Conservation (phyloP, 441 rosid genomes). For the Breynia disticha region DNA sequence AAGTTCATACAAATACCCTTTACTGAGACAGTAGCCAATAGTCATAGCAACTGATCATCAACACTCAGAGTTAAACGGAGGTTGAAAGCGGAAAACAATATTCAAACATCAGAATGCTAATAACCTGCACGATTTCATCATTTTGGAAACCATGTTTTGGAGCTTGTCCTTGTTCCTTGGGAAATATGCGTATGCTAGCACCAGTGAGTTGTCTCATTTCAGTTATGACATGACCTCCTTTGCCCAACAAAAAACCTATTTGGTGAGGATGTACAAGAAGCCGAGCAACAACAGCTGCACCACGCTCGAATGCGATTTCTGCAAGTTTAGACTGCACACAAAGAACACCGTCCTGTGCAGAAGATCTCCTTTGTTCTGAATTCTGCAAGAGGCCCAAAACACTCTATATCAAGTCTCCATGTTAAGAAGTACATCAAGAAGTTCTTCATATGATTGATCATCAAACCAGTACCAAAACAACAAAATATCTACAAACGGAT, state of each 20-base stretch:
- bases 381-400: constrained; percentile 40
- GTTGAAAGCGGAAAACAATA: background rate
- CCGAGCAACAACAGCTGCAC: constrained; percentile 46
- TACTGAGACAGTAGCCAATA: too few species aligned
- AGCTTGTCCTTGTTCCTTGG: constrained; percentile 39
- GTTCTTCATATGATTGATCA: too few species aligned
- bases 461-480: too few species aligned
- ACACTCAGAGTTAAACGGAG: too few species aligned
- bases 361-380: constrained; percentile 41
- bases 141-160: constrained; percentile 51
- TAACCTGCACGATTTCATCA: constrained; percentile 76
- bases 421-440: too few species aligned
- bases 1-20: too few species aligned
- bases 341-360: constrained; percentile 61
- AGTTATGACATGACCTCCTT: constrained; percentile 61
- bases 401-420: background rate
- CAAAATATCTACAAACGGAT: too few species aligned
- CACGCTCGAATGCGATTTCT: constrained; percentile 46
- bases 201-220: constrained; percentile 67
- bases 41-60: too few species aligned
- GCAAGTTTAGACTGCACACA: constrained; percentile 50
- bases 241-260: constrained; percentile 71
- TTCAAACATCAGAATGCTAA: background rate
- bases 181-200: constrained; percentile 40
- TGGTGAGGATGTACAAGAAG: constrained; percentile 57